These are phyloP conservation scores for Tetrapyrgos nigripes DNA, from an alignment of 1,284 basidiomycete genomes.

Conservation along the genomic window DNA sequence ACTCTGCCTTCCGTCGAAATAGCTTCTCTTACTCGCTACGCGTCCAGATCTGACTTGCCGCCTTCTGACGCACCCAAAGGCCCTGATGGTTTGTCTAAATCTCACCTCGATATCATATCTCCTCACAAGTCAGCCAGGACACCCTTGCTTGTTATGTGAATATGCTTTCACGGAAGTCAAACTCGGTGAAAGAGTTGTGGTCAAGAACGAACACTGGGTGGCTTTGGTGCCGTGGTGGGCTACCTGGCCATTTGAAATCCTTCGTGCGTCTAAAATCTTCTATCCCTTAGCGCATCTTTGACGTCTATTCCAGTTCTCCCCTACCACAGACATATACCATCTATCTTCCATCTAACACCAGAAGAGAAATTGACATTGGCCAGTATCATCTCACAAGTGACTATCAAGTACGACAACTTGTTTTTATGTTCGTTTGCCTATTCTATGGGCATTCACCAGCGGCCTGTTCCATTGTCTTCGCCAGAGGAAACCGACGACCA, in stretches of 20 bases:
- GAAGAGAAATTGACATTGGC: conserved; percentile 74
- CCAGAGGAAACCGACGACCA: conserved; percentile 46
- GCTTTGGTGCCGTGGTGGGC: conserved; percentile 97
- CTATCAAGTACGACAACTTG: conserved; percentile 86
- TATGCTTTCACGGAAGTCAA: conserved; percentile 80
- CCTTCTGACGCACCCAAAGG: conserved; percentile 61
- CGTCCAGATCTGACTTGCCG: conserved; percentile 41
- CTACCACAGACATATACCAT: conserved; percentile 78
- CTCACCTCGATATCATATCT: background rate
- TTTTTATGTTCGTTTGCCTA: conserved; percentile 92
- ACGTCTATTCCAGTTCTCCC: conserved; percentile 80
- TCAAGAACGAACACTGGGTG: conserved; percentile 82
- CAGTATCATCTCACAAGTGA: conserved; percentile 66
- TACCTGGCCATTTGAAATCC: conserved; percentile 91
- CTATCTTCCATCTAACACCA: conserved; percentile 64
- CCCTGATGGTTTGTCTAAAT: conserved; percentile 46
- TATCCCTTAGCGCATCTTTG: background rate
- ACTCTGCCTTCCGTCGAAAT: conserved; percentile 75
- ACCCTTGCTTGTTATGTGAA: conserved; percentile 83
- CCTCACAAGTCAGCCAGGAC: conserved; percentile 32
- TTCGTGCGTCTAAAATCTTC: conserved; percentile 54
- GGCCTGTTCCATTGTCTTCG: conserved; percentile 57
- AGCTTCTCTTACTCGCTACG: conserved; percentile 63
- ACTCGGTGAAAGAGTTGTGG: conserved; percentile 64
- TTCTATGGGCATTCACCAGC: conserved; percentile 95